Conservation (phyloP, 371 early-diverging fungal species). For the Rhizopus sp. region DNA sequence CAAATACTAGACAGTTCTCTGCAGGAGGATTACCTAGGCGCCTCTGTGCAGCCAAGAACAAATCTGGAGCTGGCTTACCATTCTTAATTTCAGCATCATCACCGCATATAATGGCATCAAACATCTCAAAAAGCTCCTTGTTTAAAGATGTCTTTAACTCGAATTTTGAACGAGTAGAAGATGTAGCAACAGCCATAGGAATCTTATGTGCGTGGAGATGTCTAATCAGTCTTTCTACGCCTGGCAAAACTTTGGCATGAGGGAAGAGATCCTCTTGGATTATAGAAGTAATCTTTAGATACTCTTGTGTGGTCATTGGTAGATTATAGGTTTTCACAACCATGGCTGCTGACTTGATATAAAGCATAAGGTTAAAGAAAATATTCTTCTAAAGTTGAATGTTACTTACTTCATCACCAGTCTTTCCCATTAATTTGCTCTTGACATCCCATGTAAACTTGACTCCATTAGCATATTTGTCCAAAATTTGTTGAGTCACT, state of each 20-base stretch:
- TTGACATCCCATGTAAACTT: slow-evolving; percentile 82
- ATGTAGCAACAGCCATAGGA: slow-evolving; percentile 91
- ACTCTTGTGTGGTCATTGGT: slow-evolving; percentile 83
- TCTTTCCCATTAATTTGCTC: slow-evolving; percentile 80
- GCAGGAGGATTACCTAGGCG: slow-evolving; percentile 52
- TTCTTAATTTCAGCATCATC: slow-evolving; percentile 77
- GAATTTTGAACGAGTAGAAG: slow-evolving; percentile 74
- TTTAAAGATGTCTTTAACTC: slow-evolving; percentile 74
- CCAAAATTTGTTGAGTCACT: slow-evolving; percentile 69
- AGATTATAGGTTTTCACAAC: slow-evolving; percentile 64
- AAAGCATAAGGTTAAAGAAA: background rate
- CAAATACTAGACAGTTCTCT: slow-evolving; percentile 86
- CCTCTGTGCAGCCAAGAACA: slow-evolving; percentile 76
- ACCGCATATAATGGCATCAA: slow-evolving; percentile 83
- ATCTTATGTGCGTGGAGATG: slow-evolving; percentile 77
- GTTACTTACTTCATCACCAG: slow-evolving; percentile 55
- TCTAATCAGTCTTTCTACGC: slow-evolving; percentile 72
- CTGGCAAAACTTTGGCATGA: slow-evolving; percentile 65
- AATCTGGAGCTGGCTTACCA: slow-evolving; percentile 92
- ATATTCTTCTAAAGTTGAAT: background rate
- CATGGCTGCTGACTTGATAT: slow-evolving; percentile 64
- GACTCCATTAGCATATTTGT: slow-evolving; percentile 58
- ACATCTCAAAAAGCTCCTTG: slow-evolving; percentile 73
- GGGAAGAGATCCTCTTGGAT: slow-evolving; percentile 64
- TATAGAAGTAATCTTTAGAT: slow-evolving; percentile 47